Percentiles rank a stretch among this genome's conserved stretches.
These are phyloP conservation scores for Tricholomella constricta DNA, from an alignment of 768 basidiomycete species.

Conservation along the genomic window DNA sequence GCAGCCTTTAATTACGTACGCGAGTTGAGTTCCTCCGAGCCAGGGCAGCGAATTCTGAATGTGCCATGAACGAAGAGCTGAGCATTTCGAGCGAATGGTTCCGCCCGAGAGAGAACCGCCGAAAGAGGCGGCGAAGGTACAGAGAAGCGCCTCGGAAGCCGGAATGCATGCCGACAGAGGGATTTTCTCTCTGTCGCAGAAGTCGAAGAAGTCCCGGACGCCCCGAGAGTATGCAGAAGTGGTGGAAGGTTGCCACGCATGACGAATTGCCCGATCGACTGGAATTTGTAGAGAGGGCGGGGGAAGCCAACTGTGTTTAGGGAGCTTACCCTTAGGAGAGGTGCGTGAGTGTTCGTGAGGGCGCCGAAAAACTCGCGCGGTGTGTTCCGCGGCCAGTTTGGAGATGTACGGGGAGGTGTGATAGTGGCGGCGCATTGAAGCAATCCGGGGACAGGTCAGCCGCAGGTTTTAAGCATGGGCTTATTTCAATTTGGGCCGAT, in stretches of 20 bases:
- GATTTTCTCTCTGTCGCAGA: constrained; percentile 20
- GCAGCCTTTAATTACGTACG: constrained; percentile 25
- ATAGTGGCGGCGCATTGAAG: too few relatives aligned
- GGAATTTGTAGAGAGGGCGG: too few relatives aligned
- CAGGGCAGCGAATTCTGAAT: constrained; percentile 24
- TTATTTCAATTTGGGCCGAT: too few relatives aligned
- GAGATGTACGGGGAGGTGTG: too few relatives aligned
- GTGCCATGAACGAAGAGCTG: constrained; percentile 37
- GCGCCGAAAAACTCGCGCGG: too few relatives aligned
- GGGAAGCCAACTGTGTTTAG: too few relatives aligned
- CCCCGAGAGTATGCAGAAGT: constrained; percentile 13
- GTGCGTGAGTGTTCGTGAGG: too few relatives aligned
- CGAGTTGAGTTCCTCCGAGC: constrained; percentile 17
- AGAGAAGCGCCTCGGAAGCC: constrained; percentile 26
- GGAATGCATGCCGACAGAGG: constrained; percentile 21
- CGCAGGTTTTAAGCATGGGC: too few relatives aligned
- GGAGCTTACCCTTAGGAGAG: too few relatives aligned
- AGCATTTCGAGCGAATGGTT: constrained; percentile 22
- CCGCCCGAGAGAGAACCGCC: constrained; percentile 20
- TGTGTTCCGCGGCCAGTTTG: too few relatives aligned
- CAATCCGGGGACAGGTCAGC: too few relatives aligned
- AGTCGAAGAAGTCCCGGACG: background rate
- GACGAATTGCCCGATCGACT: background rate
- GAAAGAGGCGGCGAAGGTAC: constrained; percentile 27
- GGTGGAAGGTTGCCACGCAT: constrained; percentile 5